phyloP scores from a whole-genome alignment of 768 basidiomycete species.

The Suillus americanus region DNA sequence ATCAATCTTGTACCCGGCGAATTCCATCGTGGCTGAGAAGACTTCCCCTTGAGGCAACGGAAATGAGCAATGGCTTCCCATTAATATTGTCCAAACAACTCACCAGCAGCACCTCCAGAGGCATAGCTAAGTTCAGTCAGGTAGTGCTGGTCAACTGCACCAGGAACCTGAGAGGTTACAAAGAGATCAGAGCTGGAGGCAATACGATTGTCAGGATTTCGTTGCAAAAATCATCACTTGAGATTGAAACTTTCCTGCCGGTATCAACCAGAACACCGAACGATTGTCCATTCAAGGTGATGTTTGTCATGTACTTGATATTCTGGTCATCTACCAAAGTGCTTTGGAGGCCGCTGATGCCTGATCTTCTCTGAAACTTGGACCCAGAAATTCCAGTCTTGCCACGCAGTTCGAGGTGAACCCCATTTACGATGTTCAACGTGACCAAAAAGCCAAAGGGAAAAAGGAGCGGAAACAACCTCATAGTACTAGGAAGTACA shows the following conservation, averaged over 20 bases:
- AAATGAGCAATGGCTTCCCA: background rate
- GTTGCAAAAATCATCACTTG: slow-evolving; percentile 24
- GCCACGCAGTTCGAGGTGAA: slow-evolving; percentile 19
- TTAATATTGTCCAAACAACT: background rate
- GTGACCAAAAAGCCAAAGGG: slow-evolving; percentile 11
- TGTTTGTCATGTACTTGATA: slow-evolving; percentile 37
- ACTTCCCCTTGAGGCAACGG: slow-evolving; percentile 24
- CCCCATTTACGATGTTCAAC: slow-evolving; percentile 7
- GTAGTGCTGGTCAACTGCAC: slow-evolving; percentile 38
- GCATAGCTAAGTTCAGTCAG: slow-evolving; percentile 51
- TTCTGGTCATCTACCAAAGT: slow-evolving; percentile 31
- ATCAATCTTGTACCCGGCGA: slow-evolving; percentile 44
- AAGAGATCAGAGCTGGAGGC: slow-evolving; percentile 62
- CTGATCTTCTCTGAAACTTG: slow-evolving; percentile 23
- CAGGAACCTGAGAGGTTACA: slow-evolving; percentile 47
- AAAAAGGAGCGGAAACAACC: slow-evolving; percentile 7
- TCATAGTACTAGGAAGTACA: slow-evolving; percentile 14
- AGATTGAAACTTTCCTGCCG: slow-evolving; percentile 36
- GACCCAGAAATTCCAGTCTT: slow-evolving; percentile 9
- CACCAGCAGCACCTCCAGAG: slow-evolving; percentile 51
- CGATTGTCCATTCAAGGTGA: slow-evolving; percentile 36
- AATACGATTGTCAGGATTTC: slow-evolving; percentile 35
- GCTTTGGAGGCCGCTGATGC: slow-evolving; percentile 26
- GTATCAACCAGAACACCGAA: slow-evolving; percentile 44
- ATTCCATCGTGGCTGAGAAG: slow-evolving; percentile 27